These are phyloP conservation scores for Calycina herbarum DNA, from an alignment of 2,329 filamentous ascomycete genomes.

Conservation along the genomic window DNA sequence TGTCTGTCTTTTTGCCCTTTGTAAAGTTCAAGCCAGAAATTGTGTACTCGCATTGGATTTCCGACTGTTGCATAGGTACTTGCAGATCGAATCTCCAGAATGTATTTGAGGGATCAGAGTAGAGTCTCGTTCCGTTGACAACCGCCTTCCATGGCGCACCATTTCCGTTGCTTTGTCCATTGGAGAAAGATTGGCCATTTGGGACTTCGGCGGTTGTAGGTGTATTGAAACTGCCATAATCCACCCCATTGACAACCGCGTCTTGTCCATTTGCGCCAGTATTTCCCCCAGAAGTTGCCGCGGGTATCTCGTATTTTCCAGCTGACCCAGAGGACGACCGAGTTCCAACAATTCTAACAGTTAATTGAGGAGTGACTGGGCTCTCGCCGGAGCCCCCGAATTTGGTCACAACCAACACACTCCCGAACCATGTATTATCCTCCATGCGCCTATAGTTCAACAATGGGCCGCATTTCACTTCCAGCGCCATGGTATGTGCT, in stretches of 20 bases:
- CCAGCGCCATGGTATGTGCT: slow-evolving; percentile 41
- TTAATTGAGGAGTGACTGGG: slow-evolving; percentile 56
- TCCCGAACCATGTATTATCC: slow-evolving; percentile 73
- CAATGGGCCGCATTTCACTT: slow-evolving; percentile 71
- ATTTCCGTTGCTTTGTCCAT: slow-evolving; percentile 13
- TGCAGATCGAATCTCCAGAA: slow-evolving; percentile 92
- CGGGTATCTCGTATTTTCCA: slow-evolving; percentile 4
- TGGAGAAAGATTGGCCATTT: slow-evolving; percentile 11
- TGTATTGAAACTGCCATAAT: slow-evolving; percentile 24
- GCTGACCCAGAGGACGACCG: slow-evolving; percentile 8
- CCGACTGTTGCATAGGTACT: slow-evolving; percentile 69
- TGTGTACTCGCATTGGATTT: slow-evolving; percentile 77
- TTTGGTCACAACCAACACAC: slow-evolving; percentile 77
- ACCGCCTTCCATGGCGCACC: slow-evolving; percentile 28
- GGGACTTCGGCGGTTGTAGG: background rate
- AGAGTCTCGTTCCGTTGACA: slow-evolving; percentile 59
- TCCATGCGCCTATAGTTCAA: slow-evolving; percentile 78
- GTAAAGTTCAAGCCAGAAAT: slow-evolving; percentile 66
- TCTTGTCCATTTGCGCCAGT: slow-evolving; percentile 23
- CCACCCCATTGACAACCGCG: slow-evolving; percentile 35
- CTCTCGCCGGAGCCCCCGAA: slow-evolving; percentile 64
- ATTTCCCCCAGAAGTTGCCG: slow-evolving; percentile 12
- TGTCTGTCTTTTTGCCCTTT: slow-evolving; percentile 54
- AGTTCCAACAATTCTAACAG: slow-evolving; percentile 44
- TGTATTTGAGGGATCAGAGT: slow-evolving; percentile 69